Conservation (phyloP, 2,329 filamentous ascomycete genomes). For the Beauveria bassiana region DNA sequence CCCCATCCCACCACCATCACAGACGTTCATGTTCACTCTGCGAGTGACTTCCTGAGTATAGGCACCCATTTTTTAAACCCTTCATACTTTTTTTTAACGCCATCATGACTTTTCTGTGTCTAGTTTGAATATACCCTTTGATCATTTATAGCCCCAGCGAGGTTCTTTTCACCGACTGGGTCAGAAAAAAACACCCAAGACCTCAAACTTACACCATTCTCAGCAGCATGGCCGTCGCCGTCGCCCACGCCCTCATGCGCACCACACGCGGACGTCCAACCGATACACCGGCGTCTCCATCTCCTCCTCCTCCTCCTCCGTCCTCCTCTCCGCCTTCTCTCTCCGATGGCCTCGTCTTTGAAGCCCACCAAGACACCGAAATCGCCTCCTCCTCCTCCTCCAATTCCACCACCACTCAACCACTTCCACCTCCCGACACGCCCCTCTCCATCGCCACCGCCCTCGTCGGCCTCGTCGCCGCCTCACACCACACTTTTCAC, state of each 20-base stretch:
- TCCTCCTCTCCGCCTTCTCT: no score
- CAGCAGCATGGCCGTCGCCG: conserved; percentile 1
- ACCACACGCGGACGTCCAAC: neutral
- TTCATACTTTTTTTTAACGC: neutral
- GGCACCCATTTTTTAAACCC: no score
- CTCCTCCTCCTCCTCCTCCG: neutral
- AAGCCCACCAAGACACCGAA: neutral
- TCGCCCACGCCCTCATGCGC: conserved; percentile 1
- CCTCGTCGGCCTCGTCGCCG: conserved; percentile 16
- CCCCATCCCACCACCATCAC: no score
- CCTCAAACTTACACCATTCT: neutral
- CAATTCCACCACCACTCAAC: neutral
- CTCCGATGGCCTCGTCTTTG: neutral
- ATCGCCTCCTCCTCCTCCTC: neutral
- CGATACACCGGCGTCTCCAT: neutral
- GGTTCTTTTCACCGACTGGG: no score
- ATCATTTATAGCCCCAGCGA: neutral
- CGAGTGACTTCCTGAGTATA: no score
- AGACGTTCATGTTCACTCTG: no score
- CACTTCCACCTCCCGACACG: neutral
- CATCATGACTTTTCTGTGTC: neutral
- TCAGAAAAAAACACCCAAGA: no score
- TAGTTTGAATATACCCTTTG: neutral
- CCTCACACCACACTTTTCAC: conserved; percentile 10
- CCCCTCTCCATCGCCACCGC: conserved; percentile 1